Evolutionary conservation across 2,329 filamentous ascomycete species (phyloP).

Genomic region (Phaeomoniella chlamydospora): DNA sequence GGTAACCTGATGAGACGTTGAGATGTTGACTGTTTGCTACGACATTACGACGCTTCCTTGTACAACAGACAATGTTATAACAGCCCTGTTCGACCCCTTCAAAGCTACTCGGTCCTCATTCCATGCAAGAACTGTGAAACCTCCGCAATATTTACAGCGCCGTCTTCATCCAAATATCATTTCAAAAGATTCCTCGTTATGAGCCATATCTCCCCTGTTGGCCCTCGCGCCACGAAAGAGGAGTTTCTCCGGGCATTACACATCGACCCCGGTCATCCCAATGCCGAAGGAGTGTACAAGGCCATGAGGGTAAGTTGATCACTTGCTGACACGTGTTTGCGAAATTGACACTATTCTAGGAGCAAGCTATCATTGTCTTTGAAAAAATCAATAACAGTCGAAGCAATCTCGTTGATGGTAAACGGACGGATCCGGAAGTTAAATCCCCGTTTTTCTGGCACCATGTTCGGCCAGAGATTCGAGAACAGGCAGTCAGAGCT

Average conservation of each 20-base stretch:
- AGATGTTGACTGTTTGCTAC: neutral
- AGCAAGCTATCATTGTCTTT: slow-evolving; percentile 29
- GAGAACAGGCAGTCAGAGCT: slow-evolving; percentile 25
- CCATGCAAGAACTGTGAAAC: neutral
- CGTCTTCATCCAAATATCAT: neutral
- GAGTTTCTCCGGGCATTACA: slow-evolving; percentile 30
- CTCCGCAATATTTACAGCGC: neutral
- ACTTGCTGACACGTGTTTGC: neutral
- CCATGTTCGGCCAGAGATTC: slow-evolving; percentile 26
- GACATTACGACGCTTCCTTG: neutral
- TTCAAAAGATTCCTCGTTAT: too few relatives aligned
- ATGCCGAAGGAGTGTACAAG: slow-evolving; percentile 25
- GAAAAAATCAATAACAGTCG: slow-evolving; percentile 24
- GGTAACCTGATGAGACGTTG: neutral
- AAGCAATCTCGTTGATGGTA: slow-evolving; percentile 23
- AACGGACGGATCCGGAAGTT: slow-evolving; percentile 20
- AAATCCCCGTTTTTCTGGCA: slow-evolving; percentile 31
- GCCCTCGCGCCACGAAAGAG: slow-evolving; percentile 28
- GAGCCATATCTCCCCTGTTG: slow-evolving; percentile 13
- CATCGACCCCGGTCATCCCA: slow-evolving; percentile 22
- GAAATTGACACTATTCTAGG: slow-evolving; percentile 14
- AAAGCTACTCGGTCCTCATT: neutral
- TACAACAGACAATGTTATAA: neutral
- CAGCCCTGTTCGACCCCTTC: neutral
- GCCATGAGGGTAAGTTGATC: slow-evolving; percentile 25